phyloP scores from a whole-genome alignment of 1,284 basidiomycete genomes.

The Ceratobasidium theobromae region DNA sequence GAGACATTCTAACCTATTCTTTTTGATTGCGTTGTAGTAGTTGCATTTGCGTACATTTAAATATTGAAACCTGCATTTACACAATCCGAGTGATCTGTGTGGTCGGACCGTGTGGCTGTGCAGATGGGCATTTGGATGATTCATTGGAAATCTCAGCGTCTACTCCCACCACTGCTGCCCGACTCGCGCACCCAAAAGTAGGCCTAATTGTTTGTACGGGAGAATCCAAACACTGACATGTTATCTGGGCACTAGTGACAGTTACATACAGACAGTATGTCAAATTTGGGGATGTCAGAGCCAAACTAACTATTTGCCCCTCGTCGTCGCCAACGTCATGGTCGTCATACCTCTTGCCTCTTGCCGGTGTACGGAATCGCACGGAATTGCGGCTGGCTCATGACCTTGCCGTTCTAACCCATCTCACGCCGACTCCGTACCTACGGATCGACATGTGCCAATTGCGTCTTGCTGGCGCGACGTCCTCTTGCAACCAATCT shows the following conservation, averaged over 20 bases:
- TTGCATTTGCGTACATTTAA: constrained; percentile 4
- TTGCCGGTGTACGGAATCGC: neutral
- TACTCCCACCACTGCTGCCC: constrained; percentile 4
- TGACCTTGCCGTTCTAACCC: neutral
- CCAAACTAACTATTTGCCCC: constrained; percentile 1
- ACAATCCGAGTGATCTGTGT: neutral
- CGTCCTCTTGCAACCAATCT: neutral
- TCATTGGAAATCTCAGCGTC: constrained; percentile 1
- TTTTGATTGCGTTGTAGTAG: neutral
- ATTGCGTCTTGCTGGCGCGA: neutral
- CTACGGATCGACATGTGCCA: constrained; percentile 16
- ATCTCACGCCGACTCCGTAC: constrained; percentile 13
- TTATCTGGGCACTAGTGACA: constrained; percentile 37
- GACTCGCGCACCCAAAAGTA: constrained; percentile 22
- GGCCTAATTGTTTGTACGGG: neutral
- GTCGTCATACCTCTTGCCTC: neutral
- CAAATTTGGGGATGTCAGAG: neutral
- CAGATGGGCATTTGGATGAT: neutral
- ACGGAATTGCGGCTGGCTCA: neutral
- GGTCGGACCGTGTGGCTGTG: neutral
- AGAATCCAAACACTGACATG: neutral
- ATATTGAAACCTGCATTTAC: constrained; percentile 28
- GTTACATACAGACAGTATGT: constrained; percentile 41
- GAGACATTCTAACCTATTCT: constrained; percentile 6
- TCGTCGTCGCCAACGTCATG: neutral